Percentiles rank a stretch among this genome's conserved stretches.
phyloP scores from a whole-genome alignment of 2,329 filamentous ascomycete genomes.

The Xylariales sp. region DNA sequence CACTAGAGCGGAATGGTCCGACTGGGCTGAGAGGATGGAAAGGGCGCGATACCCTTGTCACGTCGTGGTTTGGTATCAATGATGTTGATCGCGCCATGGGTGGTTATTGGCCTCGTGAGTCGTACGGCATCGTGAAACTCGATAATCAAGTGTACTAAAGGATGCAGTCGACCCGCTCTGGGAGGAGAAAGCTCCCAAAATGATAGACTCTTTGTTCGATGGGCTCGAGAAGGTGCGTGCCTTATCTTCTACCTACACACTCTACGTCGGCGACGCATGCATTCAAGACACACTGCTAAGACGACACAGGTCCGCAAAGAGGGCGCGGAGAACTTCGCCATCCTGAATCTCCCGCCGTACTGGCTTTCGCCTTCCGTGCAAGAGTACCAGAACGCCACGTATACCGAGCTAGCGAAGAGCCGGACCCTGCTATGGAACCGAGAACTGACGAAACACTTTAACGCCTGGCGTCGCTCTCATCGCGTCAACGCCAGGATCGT shows the following conservation, averaged over 20 bases:
- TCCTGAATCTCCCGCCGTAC: constrained; percentile 30
- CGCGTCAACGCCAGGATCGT: constrained; percentile 28
- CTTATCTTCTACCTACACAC: background rate
- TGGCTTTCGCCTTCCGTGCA: constrained; percentile 32
- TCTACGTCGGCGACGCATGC: background rate
- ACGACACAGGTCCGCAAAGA: constrained; percentile 19
- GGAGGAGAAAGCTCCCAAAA: constrained; percentile 29
- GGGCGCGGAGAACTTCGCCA: constrained; percentile 32
- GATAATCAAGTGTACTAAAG: background rate
- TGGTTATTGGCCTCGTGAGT: constrained; percentile 35
- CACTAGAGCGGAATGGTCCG: background rate
- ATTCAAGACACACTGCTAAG: background rate
- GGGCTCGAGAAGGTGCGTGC: constrained; percentile 26
- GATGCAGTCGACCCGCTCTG: constrained; percentile 27
- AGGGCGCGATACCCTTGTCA: constrained; percentile 26
- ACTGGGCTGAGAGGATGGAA: constrained; percentile 15
- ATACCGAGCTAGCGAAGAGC: constrained; percentile 27
- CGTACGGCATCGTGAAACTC: background rate
- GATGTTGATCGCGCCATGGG: constrained; percentile 37
- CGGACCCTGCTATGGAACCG: constrained; percentile 28
- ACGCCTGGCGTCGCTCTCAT: constrained; percentile 9
- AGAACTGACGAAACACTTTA: constrained; percentile 22
- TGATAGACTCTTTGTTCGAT: constrained; percentile 27
- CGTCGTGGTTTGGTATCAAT: constrained; percentile 34
- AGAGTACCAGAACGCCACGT: constrained; percentile 29